These are phyloP conservation scores for Phoma sp. DNA, from an alignment of 2,329 filamentous ascomycete species.

Conservation along the genomic window DNA sequence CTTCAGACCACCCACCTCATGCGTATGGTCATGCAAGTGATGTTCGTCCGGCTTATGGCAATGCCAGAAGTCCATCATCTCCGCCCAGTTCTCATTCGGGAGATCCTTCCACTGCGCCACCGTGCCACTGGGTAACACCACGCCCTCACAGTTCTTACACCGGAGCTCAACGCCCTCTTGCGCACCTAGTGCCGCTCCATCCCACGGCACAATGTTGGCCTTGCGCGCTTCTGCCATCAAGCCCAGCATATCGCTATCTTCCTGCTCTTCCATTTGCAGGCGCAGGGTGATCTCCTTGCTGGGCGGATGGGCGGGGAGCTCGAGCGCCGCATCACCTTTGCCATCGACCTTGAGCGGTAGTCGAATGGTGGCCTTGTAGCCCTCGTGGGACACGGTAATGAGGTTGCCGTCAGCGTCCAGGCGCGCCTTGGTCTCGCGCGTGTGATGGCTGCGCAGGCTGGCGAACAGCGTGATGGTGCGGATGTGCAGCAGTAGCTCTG, in stretches of 20 bases:
- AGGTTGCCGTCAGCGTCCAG: conserved; percentile 53
- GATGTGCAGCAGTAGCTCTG: conserved; percentile 66
- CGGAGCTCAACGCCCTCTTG: conserved; percentile 26
- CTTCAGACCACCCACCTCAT: conserved; percentile 49
- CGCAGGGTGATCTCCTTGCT: conserved; percentile 61
- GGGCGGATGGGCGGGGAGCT: conserved; percentile 54
- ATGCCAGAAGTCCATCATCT: conserved; percentile 99
- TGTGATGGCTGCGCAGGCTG: conserved; percentile 54
- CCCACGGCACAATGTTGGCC: conserved; percentile 52
- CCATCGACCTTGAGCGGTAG: conserved; percentile 55
- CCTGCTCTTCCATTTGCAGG: conserved; percentile 57
- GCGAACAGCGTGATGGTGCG: conserved; percentile 65
- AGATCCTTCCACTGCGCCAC: conserved; percentile 80
- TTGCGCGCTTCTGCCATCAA: conserved; percentile 40
- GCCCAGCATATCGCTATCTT: conserved; percentile 38
- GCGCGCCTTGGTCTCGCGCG: conserved; percentile 51
- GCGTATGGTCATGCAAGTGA: conserved; percentile 59
- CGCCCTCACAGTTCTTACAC: conserved; percentile 35
- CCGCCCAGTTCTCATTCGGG: conserved; percentile 96
- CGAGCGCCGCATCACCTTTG: conserved; percentile 54
- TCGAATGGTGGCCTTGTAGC: conserved; percentile 51
- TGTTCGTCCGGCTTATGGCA: conserved; percentile 86
- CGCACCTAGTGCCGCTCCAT: conserved; percentile 43
- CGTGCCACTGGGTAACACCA: conserved; percentile 24
- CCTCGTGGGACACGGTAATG: conserved; percentile 56